Base-by-base conservation (phyloP, 768 basidiomycete genomes). In the Lactifluus hygrophoroides region DNA sequence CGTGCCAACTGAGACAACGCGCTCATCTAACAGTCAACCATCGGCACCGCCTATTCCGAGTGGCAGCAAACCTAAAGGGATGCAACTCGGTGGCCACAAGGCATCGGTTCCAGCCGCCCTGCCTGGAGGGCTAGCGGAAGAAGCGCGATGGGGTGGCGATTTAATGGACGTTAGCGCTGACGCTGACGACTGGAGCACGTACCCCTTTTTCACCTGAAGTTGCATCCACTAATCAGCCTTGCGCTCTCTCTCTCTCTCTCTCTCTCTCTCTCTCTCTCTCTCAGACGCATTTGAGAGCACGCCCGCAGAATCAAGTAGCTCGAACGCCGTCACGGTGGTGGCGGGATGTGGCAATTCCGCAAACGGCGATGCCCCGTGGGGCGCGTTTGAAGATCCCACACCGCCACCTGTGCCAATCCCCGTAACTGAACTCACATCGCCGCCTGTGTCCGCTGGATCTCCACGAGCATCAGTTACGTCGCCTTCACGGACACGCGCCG, bases 131-230 rank as follows among this genome's bases (percentile, higher is more conserved):
- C 72, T 82, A 62, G 81, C 77, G 54, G 84, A 86, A 40, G 85
- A 84, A 59, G 78, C 75, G 4, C 76, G 75, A 9, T 72, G 71
- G 10, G 79, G 71, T 37, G 85, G 80, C 8, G 90, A 97, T 70
- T 70, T 97, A 56, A 95, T 97, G 69, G 94, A 99, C 67, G 85
- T 97, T 4, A 86, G 92, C 67, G 93, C 90, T 0, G 94, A 98
- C 65, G 81, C 85, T 25, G 94, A 86, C 66, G 95, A 97, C 68
- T 99, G 94, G 94, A 88, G 94, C 90, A 69, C 68, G 86, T 77
- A 3, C 13, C 57, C 19, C 35, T 6, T 6, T n/a, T 37, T n/a
- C 38, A 46, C 45, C 47, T 53, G 13, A 32, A 57, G 37, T 49
- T 60, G 43, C 42, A 17, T 25, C n/a, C 25, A 55, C 55, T 35